Base-by-base conservation (phyloP, 2,329 filamentous ascomycete species). In the Hypoxylon sp. region DNA sequence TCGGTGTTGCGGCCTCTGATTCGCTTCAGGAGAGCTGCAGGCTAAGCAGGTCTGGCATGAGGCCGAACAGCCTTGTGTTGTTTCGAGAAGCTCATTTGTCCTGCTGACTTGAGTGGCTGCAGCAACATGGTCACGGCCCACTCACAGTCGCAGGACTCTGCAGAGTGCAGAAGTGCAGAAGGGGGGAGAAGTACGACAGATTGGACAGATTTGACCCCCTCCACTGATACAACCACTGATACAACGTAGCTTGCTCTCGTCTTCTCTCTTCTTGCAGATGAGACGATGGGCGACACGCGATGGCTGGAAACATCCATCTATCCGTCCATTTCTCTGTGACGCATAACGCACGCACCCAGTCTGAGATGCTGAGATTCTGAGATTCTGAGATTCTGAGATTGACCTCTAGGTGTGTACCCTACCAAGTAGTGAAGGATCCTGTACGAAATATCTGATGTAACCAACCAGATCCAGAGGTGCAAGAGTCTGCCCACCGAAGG, bases 81-180 rank as follows among this genome's bases (percentile, higher is more conserved):
- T 64, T 41, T 71, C 62, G 47, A 70, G 68, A 65, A 62, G 62
- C 68, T 69, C 66, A 74, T 73, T 73, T 72, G 72, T 69, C 70
- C 72, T 73, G 70, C 62, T 73, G 72, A 73, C 71, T 65, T 68
- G 56, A 65, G 60, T 65, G 64, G 66, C 60, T 71, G 70, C 70
- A 69, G 64, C 64, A 62, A 32, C 11, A 55, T 58, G 60, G 51
- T 59, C 54, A 59, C 66, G 53, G 67, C 70, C 70, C 70, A 65
- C 62, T 63, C 54, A 60, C 19, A 62, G 41, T 22, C 46, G 55
- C 56, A 50, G 30, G 44, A 17, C 15, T 32, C 54, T 65, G 61
- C 47, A 60, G 26, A 50, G 5, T 19, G 24, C 24, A 26, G 24
- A 26, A 26, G 39, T 65, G 62, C 50, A 63, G 59, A 59, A 19